Evolutionary conservation across 2,329 filamentous ascomycete species (phyloP).

Genomic region (Neonectria ditissima): DNA sequence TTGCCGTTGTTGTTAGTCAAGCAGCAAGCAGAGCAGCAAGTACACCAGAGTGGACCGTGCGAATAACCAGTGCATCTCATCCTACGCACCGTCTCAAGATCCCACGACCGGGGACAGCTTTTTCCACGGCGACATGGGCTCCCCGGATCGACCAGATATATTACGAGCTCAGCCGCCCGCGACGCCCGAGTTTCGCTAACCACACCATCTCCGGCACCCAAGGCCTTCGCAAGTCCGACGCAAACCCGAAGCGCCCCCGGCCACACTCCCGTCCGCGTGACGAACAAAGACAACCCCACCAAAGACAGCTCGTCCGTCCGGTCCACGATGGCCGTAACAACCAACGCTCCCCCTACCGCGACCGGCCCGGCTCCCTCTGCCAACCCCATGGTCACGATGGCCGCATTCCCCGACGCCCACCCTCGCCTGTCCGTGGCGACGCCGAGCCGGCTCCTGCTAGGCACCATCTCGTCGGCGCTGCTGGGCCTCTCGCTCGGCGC

Average conservation of each 20-base stretch:
- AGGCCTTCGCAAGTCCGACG: conserved; percentile 10
- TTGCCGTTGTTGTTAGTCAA: too few species aligned
- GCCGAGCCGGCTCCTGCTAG: conserved; percentile 73
- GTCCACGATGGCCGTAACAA: conserved; percentile 27
- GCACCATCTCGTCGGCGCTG: conserved; percentile 71
- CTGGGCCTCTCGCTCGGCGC: conserved; percentile 79
- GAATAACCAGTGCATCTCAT: conserved; percentile 20
- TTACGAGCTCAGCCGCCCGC: conserved; percentile 36
- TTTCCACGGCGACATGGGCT: conserved; percentile 28
- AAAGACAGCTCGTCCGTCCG: conserved; percentile 19
- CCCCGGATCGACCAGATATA: conserved; percentile 31
- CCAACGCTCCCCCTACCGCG: conserved; percentile 27
- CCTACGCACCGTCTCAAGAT: conserved; percentile 31
- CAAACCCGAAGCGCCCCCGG: conserved; percentile 31
- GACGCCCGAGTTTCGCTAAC: conserved; percentile 27
- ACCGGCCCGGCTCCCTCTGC: conserved; percentile 32
- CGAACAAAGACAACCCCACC: conserved; percentile 31
- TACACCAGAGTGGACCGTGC: conserved; percentile 26
- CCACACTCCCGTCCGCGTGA: conserved; percentile 33
- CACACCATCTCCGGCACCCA: background rate
- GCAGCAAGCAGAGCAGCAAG: too few species aligned
- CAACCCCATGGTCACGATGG: conserved; percentile 7
- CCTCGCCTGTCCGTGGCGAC: conserved; percentile 73
- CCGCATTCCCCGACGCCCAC: conserved; percentile 45
- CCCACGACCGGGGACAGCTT: conserved; percentile 20